phyloP scores from a whole-genome alignment of 192 early-diverging fungal species.

The Jimgerdemannia flammicorona region DNA sequence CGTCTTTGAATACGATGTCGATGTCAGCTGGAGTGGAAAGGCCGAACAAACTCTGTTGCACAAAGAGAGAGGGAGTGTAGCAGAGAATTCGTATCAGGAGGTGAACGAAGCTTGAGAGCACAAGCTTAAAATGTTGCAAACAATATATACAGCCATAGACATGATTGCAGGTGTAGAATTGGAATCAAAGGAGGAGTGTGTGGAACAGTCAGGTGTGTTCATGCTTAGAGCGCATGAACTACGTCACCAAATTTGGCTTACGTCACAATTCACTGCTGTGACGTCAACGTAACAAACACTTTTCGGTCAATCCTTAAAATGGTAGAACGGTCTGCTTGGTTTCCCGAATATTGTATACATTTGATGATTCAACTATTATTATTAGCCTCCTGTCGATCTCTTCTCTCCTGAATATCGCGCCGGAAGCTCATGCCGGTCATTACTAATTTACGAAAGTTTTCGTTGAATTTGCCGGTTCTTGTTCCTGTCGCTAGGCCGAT shows the following conservation, averaged over 20 bases:
- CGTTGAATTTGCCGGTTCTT: conserved; percentile 23
- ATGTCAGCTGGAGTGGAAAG: conserved; percentile 85
- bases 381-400: neutral
- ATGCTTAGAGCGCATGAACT: too few relatives aligned
- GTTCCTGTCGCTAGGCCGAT: neutral
- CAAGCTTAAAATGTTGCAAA: neutral
- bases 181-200: too few relatives aligned
- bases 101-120: neutral
- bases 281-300: too few relatives aligned
- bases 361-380: neutral
- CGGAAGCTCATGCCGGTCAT: conserved; percentile 38
- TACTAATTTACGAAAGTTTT: conserved; percentile 35
- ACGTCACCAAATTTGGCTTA: too few relatives aligned
- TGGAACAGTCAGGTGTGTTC: too few relatives aligned
- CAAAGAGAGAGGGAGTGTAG: neutral
- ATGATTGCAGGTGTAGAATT: neutral
- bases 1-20: conserved; percentile 76
- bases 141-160: neutral
- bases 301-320: too few relatives aligned
- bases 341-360: too few relatives aligned
- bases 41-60: conserved; percentile 64
- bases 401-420: conserved; percentile 29
- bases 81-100: neutral
- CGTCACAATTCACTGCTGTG: too few relatives aligned
- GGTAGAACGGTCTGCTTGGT: too few relatives aligned